Conservation (phyloP, 257 asterid genomes). For the Petunia axillaris region DNA sequence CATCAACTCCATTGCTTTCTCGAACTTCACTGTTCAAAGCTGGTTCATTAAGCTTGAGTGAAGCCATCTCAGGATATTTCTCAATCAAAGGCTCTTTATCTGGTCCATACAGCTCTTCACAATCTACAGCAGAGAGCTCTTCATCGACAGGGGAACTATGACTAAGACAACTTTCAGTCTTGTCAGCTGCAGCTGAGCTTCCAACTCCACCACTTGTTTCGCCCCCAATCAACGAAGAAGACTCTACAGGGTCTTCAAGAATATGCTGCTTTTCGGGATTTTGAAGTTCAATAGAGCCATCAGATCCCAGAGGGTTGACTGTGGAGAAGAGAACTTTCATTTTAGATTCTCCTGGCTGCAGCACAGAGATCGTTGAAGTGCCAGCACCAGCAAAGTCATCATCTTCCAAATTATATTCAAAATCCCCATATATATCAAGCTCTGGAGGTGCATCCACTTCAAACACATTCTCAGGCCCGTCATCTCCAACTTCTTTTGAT, state of each 20-base stretch:
- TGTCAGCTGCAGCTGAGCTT: slow-evolving; percentile 35
- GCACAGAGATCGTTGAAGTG: slow-evolving; percentile 50
- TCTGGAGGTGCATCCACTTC: slow-evolving; percentile 77
- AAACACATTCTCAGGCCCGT: slow-evolving; percentile 70
- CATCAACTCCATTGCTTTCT: slow-evolving; percentile 39
- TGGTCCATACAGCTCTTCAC: slow-evolving; percentile 94
- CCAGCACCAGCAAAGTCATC: slow-evolving; percentile 77
- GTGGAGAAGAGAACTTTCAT: slow-evolving; percentile 77
- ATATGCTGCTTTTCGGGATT: slow-evolving; percentile 35
- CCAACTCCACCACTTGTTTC: slow-evolving; percentile 36
- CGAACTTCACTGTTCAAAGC: slow-evolving; percentile 28
- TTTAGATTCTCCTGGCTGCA: slow-evolving; percentile 59
- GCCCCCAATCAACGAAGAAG: slow-evolving; percentile 38
- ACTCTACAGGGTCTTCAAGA: slow-evolving; percentile 38
- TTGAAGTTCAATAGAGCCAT: slow-evolving; percentile 36
- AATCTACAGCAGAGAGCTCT: slow-evolving; percentile 70
- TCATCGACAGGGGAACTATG: slow-evolving; percentile 47
- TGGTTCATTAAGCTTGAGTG: slow-evolving; percentile 36
- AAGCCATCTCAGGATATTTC: slow-evolving; percentile 57
- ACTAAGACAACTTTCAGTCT: slow-evolving; percentile 32
- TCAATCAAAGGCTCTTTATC: slow-evolving; percentile 66
- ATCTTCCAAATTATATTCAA: slow-evolving; percentile 89
- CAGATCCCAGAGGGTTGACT: slow-evolving; percentile 45
- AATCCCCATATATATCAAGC: slow-evolving; percentile 91
- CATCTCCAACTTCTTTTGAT: slow-evolving; percentile 47